Evolutionary conservation across 805 yeast genomes (phyloP).

Genomic region (Kuraishia hungarica): DNA sequence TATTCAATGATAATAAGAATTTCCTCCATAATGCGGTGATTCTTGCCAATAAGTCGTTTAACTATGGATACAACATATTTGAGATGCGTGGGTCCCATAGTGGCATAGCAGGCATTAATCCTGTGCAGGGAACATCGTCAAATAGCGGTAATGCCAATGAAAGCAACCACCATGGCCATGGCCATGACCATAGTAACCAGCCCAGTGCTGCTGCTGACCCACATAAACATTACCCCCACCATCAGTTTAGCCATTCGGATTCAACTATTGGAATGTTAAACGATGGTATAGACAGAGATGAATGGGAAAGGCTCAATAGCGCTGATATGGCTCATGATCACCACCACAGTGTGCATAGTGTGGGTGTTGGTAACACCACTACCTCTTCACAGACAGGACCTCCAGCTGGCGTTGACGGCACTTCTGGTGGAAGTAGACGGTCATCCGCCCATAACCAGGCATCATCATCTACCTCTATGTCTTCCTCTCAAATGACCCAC

Average conservation of each 20-base stretch:
- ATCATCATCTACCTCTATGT: too few relatives aligned
- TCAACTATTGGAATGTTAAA: conserved; percentile 7
- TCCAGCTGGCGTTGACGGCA: too few relatives aligned
- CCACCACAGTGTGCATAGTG: conserved; percentile 6
- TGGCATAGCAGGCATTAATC: background rate
- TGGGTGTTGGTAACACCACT: too few relatives aligned
- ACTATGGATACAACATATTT: conserved; percentile 8
- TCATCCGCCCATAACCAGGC: conserved; percentile 3
- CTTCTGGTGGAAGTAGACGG: too few relatives aligned
- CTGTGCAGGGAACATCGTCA: too few relatives aligned
- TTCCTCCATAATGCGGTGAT: conserved; percentile 45
- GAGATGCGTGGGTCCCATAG: conserved; percentile 2
- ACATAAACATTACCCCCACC: conserved; percentile 8
- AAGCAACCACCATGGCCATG: too few relatives aligned
- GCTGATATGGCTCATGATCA: conserved; percentile 5
- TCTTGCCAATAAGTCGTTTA: conserved; percentile 36
- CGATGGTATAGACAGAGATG: conserved; percentile 6
- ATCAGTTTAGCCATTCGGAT: conserved; percentile 2
- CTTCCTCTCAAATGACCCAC: conserved; percentile 1
- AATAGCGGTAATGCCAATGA: too few relatives aligned
- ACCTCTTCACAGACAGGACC: too few relatives aligned
- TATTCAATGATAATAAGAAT: conserved; percentile 27
- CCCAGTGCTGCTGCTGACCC: too few relatives aligned
- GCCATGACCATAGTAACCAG: too few relatives aligned
- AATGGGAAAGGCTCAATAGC: background rate